phyloP scores from a whole-genome alignment of 129 eudicot species.

The Centella asiatica region DNA sequence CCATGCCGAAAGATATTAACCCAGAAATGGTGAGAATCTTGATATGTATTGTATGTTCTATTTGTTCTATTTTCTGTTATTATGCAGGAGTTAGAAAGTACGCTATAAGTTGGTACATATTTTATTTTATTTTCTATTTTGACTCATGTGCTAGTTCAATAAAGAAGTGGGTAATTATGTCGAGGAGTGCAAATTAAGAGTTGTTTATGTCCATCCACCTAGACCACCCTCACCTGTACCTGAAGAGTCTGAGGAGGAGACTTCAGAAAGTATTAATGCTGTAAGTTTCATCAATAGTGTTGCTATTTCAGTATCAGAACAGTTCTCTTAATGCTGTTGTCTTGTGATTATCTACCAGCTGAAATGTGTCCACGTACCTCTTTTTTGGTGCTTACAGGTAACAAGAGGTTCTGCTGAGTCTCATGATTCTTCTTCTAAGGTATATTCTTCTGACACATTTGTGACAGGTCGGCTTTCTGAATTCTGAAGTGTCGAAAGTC shows the following conservation, averaged over 20 bases:
- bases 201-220: conserved; percentile 25
- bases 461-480: too few species aligned
- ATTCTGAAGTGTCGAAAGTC: too few species aligned
- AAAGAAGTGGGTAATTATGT: conserved; percentile 27
- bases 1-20: conserved; percentile 25
- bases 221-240: conserved; percentile 29
- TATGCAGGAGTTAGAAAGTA: neutral
- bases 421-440: conserved; percentile 14
- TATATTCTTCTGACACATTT: neutral
- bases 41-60: neutral
- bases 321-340: neutral
- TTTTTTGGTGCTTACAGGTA: conserved; percentile 11
- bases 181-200: conserved; percentile 29
- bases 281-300: conserved; percentile 1
- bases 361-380: neutral
- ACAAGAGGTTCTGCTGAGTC: conserved; percentile 9
- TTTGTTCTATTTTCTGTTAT: neutral
- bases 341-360: neutral
- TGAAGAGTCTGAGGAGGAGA: conserved; percentile 31
- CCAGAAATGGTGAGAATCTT: conserved; percentile 26
- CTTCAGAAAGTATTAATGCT: conserved; percentile 16
- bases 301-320: neutral
- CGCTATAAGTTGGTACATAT: neutral
- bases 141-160: conserved; percentile 19
- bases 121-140: neutral